A percentile compares a stretch with the other conserved stretches of the same genome.
These are phyloP conservation scores for Scytalidium lignicola DNA, from an alignment of 2,329 filamentous ascomycete genomes.

Conservation along the genomic window DNA sequence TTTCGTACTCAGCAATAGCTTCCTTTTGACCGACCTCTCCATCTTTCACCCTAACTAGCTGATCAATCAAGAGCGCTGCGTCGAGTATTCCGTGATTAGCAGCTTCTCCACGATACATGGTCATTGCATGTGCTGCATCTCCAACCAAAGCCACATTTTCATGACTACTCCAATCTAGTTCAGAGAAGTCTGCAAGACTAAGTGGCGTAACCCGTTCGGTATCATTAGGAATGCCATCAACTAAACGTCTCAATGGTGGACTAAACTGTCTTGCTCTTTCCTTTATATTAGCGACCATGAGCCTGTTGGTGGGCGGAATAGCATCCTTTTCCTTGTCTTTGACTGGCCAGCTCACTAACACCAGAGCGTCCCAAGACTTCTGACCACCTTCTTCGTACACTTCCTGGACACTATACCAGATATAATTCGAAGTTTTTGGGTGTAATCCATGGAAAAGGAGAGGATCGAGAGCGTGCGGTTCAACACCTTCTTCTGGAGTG, in stretches of 20 bases:
- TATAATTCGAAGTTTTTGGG: slow-evolving; percentile 41
- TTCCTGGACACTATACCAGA: slow-evolving; percentile 46
- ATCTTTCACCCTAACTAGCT: slow-evolving; percentile 19
- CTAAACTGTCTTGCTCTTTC: neutral
- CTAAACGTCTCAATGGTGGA: neutral
- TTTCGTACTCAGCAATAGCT: slow-evolving; percentile 44
- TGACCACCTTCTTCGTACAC: slow-evolving; percentile 32
- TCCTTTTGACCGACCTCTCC: slow-evolving; percentile 48
- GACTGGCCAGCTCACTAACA: slow-evolving; percentile 42
- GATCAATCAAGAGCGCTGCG: slow-evolving; percentile 37
- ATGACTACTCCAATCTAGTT: slow-evolving; percentile 36
- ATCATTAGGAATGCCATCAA: slow-evolving; percentile 4
- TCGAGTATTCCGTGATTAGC: slow-evolving; percentile 39
- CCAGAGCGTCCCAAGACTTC: slow-evolving; percentile 36
- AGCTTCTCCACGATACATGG: slow-evolving; percentile 34
- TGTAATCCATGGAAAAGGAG: slow-evolving; percentile 50
- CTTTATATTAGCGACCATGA: slow-evolving; percentile 36
- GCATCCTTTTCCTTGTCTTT: slow-evolving; percentile 25
- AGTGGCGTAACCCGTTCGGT: slow-evolving; percentile 9
- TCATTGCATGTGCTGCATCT: slow-evolving; percentile 53
- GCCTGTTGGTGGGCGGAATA: slow-evolving; percentile 28
- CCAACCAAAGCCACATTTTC: slow-evolving; percentile 45
- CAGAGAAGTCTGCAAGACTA: slow-evolving; percentile 27
- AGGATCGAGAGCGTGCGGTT: slow-evolving; percentile 44
- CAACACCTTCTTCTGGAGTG: slow-evolving; percentile 31